A percentile compares a stretch with the other conserved stretches of the same genome.
phyloP scores from a whole-genome alignment of 1,284 basidiomycete species.

The Tilletia indica region DNA sequence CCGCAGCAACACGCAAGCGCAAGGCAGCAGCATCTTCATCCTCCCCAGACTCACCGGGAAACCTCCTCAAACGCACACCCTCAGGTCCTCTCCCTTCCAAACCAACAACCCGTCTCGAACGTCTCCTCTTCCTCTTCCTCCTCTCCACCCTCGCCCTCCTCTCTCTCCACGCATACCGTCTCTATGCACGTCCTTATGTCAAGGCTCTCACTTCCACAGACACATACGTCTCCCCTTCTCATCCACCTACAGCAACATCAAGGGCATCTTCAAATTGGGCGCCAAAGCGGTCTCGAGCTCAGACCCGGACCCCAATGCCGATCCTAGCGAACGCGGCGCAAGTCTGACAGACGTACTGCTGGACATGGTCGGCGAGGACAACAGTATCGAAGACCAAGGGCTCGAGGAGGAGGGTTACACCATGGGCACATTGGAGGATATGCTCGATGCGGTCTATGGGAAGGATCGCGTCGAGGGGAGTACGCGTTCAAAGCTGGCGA shows the following conservation, averaged over 20 bases:
- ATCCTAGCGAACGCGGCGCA: not conserved
- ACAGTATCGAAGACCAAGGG: not conserved
- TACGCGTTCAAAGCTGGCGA: constrained; percentile 16
- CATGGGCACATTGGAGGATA: not conserved
- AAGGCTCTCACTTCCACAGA: not conserved
- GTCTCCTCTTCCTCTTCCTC: constrained; percentile 9
- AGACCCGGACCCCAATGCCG: not conserved
- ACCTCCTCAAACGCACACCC: not conserved
- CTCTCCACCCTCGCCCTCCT: constrained; percentile 16
- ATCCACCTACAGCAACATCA: not conserved
- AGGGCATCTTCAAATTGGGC: constrained; percentile 9
- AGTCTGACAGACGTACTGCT: not conserved
- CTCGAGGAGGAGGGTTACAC: constrained; percentile 12
- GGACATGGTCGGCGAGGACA: constrained; percentile 4
- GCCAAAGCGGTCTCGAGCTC: not conserved
- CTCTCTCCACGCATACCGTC: constrained; percentile 2
- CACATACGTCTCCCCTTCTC: constrained; percentile 7
- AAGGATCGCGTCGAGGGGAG: constrained; percentile 13
- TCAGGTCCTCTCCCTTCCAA: constrained; percentile 10
- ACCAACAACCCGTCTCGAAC: constrained; percentile 13
- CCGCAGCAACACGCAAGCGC: constrained; percentile 12
- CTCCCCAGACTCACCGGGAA: not conserved
- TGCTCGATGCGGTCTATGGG: constrained; percentile 11
- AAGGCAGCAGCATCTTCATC: constrained; percentile 3
- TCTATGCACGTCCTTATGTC: constrained; percentile 6